A percentile compares a stretch with the other conserved stretches of the same genome.
phyloP scores from a whole-genome alignment of 441 rosid genomes.

The Adansonia gregorii region DNA sequence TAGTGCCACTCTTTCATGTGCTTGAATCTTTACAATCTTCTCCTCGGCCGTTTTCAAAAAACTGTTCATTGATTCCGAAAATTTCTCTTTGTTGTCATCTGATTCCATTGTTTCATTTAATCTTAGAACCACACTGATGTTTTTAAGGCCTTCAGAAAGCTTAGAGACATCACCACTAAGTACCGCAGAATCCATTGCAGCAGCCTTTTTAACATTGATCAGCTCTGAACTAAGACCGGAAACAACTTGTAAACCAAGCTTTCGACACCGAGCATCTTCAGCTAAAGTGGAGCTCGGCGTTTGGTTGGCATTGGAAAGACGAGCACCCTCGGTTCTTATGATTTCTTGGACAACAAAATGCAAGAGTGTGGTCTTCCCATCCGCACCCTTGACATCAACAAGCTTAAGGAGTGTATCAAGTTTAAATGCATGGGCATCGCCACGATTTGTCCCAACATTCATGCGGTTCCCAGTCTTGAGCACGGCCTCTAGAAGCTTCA shows the following conservation, averaged over 20 bases:
- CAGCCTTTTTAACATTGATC: slow-evolving; percentile 77
- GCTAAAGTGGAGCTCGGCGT: slow-evolving; percentile 33
- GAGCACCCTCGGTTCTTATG: slow-evolving; percentile 80
- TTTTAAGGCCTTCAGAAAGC: slow-evolving; percentile 68
- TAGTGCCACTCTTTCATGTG: slow-evolving; percentile 78
- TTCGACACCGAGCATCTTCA: slow-evolving; percentile 73
- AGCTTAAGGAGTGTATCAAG: slow-evolving; percentile 82
- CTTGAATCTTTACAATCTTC: slow-evolving; percentile 80
- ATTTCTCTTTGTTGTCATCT: slow-evolving; percentile 46
- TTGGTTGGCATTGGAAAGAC: slow-evolving; percentile 54
- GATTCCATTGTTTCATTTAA: slow-evolving; percentile 42
- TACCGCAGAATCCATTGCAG: slow-evolving; percentile 90
- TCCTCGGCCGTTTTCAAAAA: slow-evolving; percentile 72
- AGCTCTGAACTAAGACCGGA: slow-evolving; percentile 78
- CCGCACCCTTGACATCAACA: slow-evolving; percentile 81
- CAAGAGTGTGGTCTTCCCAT: slow-evolving; percentile 76
- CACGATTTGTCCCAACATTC: slow-evolving; percentile 95
- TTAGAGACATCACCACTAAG: slow-evolving; percentile 73
- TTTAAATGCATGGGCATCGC: slow-evolving; percentile 82
- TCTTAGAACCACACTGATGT: slow-evolving; percentile 57
- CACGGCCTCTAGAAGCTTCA: slow-evolving; percentile 76
- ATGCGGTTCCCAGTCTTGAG: slow-evolving; percentile 87
- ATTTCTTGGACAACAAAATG: slow-evolving; percentile 85
- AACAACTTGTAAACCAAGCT: slow-evolving; percentile 84
- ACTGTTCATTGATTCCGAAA: slow-evolving; percentile 68